Conservation (phyloP, 768 basidiomycete species). For the Boletus pseudo-olivaceus region DNA sequence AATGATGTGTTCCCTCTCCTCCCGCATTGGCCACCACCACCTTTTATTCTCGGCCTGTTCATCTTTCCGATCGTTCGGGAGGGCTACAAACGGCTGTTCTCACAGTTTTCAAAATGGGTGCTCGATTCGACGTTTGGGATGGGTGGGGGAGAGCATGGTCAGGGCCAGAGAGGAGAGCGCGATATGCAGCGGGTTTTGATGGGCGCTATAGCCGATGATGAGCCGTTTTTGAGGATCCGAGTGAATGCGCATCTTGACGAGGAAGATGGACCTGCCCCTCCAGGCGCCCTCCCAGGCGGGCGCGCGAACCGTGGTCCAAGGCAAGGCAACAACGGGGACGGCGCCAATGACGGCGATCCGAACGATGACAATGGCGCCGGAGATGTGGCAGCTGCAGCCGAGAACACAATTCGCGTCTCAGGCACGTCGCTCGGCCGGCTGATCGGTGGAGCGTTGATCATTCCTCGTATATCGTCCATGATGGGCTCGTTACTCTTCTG, state of each 20-base stretch:
- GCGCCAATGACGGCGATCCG: constrained; percentile 5
- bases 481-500: constrained; percentile 62
- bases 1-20: constrained; percentile 29
- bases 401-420: constrained; percentile 55
- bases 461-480: constrained; percentile 60
- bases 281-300: constrained; percentile 11
- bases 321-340: constrained; percentile 12
- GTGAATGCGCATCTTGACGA: constrained; percentile 35
- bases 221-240: constrained; percentile 29
- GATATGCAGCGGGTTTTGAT: constrained; percentile 23
- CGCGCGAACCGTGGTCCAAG: constrained; percentile 11
- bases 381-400: constrained; percentile 48
- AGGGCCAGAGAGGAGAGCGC: constrained; percentile 13
- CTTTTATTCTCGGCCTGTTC: constrained; percentile 51
- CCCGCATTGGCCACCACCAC: constrained; percentile 57
- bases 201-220: constrained; percentile 24
- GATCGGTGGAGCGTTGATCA: constrained; percentile 64
- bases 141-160: constrained; percentile 6
- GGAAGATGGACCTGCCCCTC: constrained; percentile 13
- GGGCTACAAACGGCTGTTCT: constrained; percentile 42
- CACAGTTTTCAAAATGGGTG: constrained; percentile 39
- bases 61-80: constrained; percentile 46
- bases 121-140: constrained; percentile 35
- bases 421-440: constrained; percentile 60
- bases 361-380: constrained; percentile 13